Base-by-base conservation (phyloP, 805 yeast genomes). In the Blastobotrys muscicola region DNA sequence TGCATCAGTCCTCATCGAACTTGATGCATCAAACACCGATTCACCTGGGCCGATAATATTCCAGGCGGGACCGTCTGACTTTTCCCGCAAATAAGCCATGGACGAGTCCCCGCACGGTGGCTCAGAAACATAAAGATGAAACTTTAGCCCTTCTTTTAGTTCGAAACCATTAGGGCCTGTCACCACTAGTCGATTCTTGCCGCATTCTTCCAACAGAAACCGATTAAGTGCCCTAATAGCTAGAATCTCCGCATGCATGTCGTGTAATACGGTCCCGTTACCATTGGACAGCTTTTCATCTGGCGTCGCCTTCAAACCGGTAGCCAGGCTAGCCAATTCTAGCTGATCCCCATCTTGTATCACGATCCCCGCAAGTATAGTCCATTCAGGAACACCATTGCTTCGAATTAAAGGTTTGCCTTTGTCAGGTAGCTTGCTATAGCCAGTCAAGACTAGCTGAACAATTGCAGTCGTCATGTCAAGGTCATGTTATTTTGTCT, bases 41-140 rank as follows among this genome's bases (percentile, higher is more conserved):
- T 31, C 29, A 9, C 36, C 36, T 4, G 32, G 31, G 11, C 10
- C 34, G 3, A 30, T n/a, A 29, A 39, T 9, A n/a, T 14, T 29
- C 36, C 55, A 42, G 12, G 35, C 39, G 50, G 9, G 48, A 13
- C 41, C 46, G 15, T 41, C 42, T 10, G 52, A 39, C 11, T 56
- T 49, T 3, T 65, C 46, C 20, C 58, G 54, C 0, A 62, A 33
- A n/a, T 61, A 50, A 29, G 70, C 71, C 76, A 86, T 74, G 4
- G 94, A 81, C 0, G 85, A 79, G 58, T 89, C 97, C 1, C 97
- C 97, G 65, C 97, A 89, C 0, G 97, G 97, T 0, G 80, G 68
- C 48, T 83, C 92, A 8, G 89, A 76, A 4, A 83, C 65, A 47
- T 76, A 80, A 49, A 86, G 57, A 0, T 78, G 80, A 43, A 86